These are phyloP conservation scores for Balakata baccata DNA, from an alignment of 345 rosid genomes.

Conservation along the genomic window DNA sequence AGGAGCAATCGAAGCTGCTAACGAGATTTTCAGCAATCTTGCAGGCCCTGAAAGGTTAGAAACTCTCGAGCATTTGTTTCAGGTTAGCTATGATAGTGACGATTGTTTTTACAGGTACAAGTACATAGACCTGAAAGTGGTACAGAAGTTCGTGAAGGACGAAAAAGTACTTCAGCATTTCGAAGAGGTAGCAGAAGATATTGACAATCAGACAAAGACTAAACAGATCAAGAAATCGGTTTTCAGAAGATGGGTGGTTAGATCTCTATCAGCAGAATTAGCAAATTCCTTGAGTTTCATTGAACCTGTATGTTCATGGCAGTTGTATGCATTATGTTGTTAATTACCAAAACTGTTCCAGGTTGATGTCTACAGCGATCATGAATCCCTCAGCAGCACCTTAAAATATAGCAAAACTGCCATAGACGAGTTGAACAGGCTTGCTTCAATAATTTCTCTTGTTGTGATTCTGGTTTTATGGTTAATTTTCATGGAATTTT, in stretches of 20 bases:
- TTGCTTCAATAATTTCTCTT: constrained; percentile 37
- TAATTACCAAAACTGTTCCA: constrained; percentile 12
- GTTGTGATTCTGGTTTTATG: constrained; percentile 37
- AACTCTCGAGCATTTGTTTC: too few species aligned
- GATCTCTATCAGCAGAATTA: not conserved
- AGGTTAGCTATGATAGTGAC: too few species aligned
- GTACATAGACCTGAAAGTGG: constrained; percentile 22
- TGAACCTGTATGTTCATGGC: too few species aligned
- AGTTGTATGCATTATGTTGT: not conserved
- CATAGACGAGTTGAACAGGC: constrained; percentile 59
- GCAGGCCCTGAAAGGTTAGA: constrained; percentile 41
- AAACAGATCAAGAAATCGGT: constrained; percentile 45
- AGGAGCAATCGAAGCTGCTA: constrained; percentile 64
- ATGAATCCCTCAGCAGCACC: constrained; percentile 52
- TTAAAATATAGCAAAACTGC: constrained; percentile 66
- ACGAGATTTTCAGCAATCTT: constrained; percentile 49
- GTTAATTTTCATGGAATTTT: constrained; percentile 53
- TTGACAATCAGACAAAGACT: not conserved
- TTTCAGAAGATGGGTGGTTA: constrained; percentile 61
- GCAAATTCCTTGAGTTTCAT: not conserved
- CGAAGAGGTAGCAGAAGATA: constrained; percentile 43
- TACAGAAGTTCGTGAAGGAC: constrained; percentile 14
- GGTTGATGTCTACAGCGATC: constrained; percentile 57
- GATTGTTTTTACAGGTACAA: too few species aligned
- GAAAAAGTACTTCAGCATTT: constrained; percentile 58